These are phyloP conservation scores for Clathrus columnatus DNA, from an alignment of 768 basidiomycete genomes.

Conservation along the genomic window DNA sequence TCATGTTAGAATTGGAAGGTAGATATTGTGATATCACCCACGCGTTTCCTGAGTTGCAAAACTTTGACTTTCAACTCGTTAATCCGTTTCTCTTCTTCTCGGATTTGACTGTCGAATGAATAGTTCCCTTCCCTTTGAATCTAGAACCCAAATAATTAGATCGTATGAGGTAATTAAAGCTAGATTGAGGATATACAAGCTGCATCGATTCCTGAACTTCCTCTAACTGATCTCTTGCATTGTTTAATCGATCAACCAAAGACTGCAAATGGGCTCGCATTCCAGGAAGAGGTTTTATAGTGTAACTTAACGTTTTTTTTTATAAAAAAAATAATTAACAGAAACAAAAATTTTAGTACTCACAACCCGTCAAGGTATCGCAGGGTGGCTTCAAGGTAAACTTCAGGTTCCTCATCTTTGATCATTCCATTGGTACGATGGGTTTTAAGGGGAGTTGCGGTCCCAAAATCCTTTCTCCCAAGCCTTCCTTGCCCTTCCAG, in stretches of 20 bases:
- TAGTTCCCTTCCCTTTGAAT: constrained; percentile 15
- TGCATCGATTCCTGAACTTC: constrained; percentile 28
- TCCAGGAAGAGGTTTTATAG: constrained; percentile 42
- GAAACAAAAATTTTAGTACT: constrained; percentile 21
- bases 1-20: neutral
- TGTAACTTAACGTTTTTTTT: constrained; percentile 24
- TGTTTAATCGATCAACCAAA: constrained; percentile 32
- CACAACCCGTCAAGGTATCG: constrained; percentile 75
- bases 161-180: neutral
- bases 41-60: constrained; percentile 32
- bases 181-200: constrained; percentile 26
- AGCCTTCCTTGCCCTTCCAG: constrained; percentile 28
- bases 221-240: constrained; percentile 29
- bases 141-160: neutral
- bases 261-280: constrained; percentile 32
- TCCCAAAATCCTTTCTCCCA: constrained; percentile 55
- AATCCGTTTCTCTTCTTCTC: constrained; percentile 35
- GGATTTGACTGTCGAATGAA: constrained; percentile 23
- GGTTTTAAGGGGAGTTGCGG: constrained; percentile 59
- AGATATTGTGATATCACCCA: constrained; percentile 12
- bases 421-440: constrained; percentile 35
- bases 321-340: neutral
- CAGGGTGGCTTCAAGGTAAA: constrained; percentile 66
- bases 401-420: constrained; percentile 56
- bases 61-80: constrained; percentile 35